phyloP scores from a whole-genome alignment of 371 early-diverging fungal species.

The Smittium culicis region DNA sequence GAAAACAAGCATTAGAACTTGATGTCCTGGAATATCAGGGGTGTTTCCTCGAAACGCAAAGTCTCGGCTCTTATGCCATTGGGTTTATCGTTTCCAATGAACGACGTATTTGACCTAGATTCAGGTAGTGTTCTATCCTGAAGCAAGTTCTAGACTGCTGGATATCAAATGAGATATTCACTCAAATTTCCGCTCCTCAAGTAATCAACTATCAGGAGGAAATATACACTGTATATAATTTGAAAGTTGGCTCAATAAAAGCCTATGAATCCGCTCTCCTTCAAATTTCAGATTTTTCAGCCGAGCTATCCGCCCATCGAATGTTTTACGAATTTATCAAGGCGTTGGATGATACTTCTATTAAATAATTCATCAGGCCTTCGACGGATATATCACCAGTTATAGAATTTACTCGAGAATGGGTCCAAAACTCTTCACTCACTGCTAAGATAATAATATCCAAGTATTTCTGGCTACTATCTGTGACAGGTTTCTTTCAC shows the following conservation, averaged over 20 bases:
- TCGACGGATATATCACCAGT: neutral
- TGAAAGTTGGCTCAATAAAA: neutral
- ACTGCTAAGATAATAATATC: neutral
- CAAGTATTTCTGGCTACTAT: neutral
- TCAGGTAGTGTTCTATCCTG: neutral
- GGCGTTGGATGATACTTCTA: neutral
- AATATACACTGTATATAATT: neutral
- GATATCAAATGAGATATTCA: neutral
- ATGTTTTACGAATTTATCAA: neutral
- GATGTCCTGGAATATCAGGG: neutral
- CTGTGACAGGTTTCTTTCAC: neutral
- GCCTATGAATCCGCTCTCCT: neutral
- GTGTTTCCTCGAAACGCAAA: neutral
- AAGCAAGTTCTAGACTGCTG: neutral
- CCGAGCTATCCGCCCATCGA: neutral
- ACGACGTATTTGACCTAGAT: neutral
- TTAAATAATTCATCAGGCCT: neutral
- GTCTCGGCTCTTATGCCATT: neutral
- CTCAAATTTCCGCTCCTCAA: neutral
- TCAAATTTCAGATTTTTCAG: neutral
- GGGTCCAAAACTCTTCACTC: neutral
- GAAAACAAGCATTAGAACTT: neutral
- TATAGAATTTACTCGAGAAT: neutral
- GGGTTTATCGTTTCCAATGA: neutral
- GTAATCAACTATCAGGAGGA: neutral